A percentile compares a stretch with the other conserved stretches of the same genome.
These are phyloP conservation scores for Huntiella moniliformis DNA, from an alignment of 2,329 filamentous ascomycete genomes.

Conservation along the genomic window DNA sequence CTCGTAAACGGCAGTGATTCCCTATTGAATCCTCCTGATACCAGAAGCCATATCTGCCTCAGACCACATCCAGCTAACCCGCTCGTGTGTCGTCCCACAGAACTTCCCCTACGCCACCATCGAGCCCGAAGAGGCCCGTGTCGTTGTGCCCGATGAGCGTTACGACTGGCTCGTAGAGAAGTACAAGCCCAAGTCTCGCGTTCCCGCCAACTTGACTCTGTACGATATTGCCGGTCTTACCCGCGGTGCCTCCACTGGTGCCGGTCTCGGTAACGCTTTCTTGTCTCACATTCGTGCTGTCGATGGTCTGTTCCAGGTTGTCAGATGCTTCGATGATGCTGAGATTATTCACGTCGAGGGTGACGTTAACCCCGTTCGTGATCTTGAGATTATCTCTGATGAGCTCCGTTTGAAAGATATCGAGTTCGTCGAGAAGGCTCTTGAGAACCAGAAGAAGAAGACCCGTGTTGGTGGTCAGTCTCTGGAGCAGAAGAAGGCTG, in stretches of 20 bases:
- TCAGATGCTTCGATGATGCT: conserved; percentile 93
- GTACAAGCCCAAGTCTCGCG: conserved; percentile 91
- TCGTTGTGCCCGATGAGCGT: conserved; percentile 87
- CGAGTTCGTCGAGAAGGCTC: conserved; percentile 91
- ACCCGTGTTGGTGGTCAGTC: conserved; percentile 86
- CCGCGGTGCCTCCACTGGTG: conserved; percentile 87
- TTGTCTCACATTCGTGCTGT: conserved; percentile 96
- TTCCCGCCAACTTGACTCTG: conserved; percentile 94
- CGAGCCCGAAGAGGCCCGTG: conserved; percentile 92
- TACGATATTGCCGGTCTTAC: conserved; percentile 98
- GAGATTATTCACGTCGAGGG: conserved; percentile 99
- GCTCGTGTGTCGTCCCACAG: conserved; percentile 20
- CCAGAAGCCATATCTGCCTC: too few species aligned
- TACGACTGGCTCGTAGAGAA: conserved; percentile 92
- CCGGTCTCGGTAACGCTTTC: conserved; percentile 93
- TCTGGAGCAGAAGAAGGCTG: conserved; percentile 93
- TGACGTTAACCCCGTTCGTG: conserved; percentile 85
- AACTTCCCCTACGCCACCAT: conserved; percentile 99
- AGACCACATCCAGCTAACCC: too few species aligned
- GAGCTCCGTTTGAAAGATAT: conserved; percentile 96
- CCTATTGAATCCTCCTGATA: too few species aligned
- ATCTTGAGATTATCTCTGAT: conserved; percentile 91
- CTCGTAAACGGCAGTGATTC: too few species aligned
- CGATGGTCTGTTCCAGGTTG: conserved; percentile 94
- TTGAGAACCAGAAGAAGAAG: conserved; percentile 84